phyloP scores from a whole-genome alignment of 2,329 filamentous ascomycete genomes.

The Epichloe scottii region DNA sequence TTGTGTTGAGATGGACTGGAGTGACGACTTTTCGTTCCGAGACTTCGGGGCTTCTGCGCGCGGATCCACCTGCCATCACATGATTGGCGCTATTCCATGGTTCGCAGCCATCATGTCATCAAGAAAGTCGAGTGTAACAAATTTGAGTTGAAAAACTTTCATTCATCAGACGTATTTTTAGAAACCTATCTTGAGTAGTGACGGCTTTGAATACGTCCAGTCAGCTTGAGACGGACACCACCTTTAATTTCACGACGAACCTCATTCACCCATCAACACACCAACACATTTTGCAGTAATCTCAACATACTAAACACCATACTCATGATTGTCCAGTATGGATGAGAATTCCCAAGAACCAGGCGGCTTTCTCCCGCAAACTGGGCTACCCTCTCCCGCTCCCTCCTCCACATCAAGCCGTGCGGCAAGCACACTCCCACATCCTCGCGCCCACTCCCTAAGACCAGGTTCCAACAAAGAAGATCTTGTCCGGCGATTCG shows the following conservation, averaged over 20 bases:
- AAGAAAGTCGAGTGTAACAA: no score
- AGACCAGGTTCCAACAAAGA: constrained; percentile 47
- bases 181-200: no score
- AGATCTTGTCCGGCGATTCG: constrained; percentile 44
- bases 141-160: no score
- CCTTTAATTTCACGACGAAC: not conserved
- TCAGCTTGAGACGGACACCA: not conserved
- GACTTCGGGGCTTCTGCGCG: not conserved
- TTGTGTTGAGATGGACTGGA: not conserved
- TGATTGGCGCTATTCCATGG: constrained; percentile 1
- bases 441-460: constrained; percentile 39
- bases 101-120: no score
- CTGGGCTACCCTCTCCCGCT: constrained; percentile 40
- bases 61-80: constrained; percentile 3
- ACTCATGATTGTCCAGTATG: not conserved
- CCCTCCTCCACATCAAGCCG: constrained; percentile 35
- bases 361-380: constrained; percentile 39
- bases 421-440: constrained; percentile 34
- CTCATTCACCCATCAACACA: not conserved
- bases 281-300: not conserved
- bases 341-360: constrained; percentile 13
- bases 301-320: not conserved
- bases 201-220: no score
- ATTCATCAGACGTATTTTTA: no score
- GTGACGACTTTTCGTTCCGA: not conserved